Evolutionary conservation across 1,284 basidiomycete genomes (phyloP).

Genomic region (Trichosporon inkin): DNA sequence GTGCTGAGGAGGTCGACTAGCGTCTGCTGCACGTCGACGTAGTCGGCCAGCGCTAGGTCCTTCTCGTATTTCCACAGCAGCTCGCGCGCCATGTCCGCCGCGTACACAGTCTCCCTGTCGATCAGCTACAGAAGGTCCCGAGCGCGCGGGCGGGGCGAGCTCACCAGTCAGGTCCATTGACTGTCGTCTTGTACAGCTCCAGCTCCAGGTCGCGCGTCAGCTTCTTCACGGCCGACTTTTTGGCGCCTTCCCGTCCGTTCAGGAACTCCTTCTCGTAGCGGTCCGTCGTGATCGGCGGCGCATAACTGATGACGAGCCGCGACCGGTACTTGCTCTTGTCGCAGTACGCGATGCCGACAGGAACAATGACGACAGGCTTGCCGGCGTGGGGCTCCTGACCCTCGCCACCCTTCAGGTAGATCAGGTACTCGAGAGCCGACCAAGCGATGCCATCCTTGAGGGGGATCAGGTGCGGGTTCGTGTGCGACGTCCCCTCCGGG

Average conservation of each 20-base stretch:
- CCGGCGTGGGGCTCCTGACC: constrained; percentile 36
- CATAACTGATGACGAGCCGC: constrained; percentile 61
- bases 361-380: constrained; percentile 62
- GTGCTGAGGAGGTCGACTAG: constrained; percentile 79
- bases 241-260: constrained; percentile 61
- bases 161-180: constrained; percentile 91
- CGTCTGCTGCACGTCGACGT: constrained; percentile 78
- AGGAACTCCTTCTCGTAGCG: constrained; percentile 73
- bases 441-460: constrained; percentile 95
- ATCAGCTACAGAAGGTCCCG: background rate
- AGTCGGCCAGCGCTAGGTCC: constrained; percentile 70
- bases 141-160: constrained; percentile 33
- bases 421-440: constrained; percentile 87
- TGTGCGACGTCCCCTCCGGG: constrained; percentile 74
- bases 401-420: constrained; percentile 59
- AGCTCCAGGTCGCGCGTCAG: constrained; percentile 70
- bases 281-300: constrained; percentile 70
- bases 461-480: constrained; percentile 84
- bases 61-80: constrained; percentile 77
- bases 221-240: constrained; percentile 77
- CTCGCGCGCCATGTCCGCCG: constrained; percentile 81
- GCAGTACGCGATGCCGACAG: constrained; percentile 85
- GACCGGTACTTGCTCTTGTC: constrained; percentile 92
- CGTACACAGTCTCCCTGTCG: constrained; percentile 74
- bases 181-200: constrained; percentile 68